Conservation (phyloP, 257 asterid species). For the Gynochthodes officinalis region DNA sequence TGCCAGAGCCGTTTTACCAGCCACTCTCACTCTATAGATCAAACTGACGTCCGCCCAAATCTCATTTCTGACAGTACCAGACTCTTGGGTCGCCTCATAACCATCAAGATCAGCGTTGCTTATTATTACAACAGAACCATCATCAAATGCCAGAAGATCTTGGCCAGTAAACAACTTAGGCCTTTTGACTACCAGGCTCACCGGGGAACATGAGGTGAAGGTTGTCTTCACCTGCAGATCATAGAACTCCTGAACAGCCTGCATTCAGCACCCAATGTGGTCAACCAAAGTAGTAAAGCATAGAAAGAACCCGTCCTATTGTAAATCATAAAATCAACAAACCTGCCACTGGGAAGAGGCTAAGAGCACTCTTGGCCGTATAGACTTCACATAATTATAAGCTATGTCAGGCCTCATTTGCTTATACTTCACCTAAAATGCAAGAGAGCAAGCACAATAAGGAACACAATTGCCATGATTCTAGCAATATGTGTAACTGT, state of each 20-base stretch:
- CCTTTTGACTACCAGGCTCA: constrained; percentile 16
- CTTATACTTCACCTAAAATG: constrained; percentile 50
- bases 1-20: constrained; percentile 50
- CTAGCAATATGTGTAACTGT: background rate
- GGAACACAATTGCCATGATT: background rate
- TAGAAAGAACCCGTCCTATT: background rate
- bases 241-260: constrained; percentile 58
- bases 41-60: constrained; percentile 46
- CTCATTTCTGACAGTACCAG: constrained; percentile 27
- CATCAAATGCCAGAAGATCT: constrained; percentile 45
- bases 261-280: constrained; percentile 12
- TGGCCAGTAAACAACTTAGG: constrained; percentile 25
- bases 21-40: constrained; percentile 45
- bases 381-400: constrained; percentile 57
- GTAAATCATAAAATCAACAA: background rate
- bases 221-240: constrained; percentile 22
- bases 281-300: constrained; percentile 5
- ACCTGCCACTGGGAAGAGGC: constrained; percentile 65
- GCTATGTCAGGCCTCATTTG: constrained; percentile 63
- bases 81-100: constrained; percentile 29
- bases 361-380: constrained; percentile 59
- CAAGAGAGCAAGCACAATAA: constrained; percentile 2
- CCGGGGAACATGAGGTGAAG: constrained; percentile 16
- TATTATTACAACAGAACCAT: constrained; percentile 53
- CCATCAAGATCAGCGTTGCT: constrained; percentile 53